Percentiles rank a stretch among this genome's conserved stretches.
Conservation (phyloP, 306 rosid species). For the Amphicarpaea edgeworthii region DNA sequence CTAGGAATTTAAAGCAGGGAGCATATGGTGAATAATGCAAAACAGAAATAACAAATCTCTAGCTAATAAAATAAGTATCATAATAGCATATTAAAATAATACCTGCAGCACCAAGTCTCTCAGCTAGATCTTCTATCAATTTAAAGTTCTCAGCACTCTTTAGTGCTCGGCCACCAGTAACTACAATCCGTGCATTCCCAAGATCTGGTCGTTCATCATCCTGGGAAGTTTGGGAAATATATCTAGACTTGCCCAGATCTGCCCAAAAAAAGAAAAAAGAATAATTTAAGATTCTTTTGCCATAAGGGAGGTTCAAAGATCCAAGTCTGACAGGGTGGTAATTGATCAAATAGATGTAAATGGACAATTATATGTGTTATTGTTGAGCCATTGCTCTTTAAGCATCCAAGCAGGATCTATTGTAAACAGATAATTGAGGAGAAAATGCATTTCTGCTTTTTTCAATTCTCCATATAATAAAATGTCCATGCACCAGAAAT, state of each 20-base stretch:
- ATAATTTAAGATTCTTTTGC: slow-evolving; percentile 16
- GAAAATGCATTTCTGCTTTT: slow-evolving; percentile 15
- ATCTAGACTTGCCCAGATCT: slow-evolving; percentile 80
- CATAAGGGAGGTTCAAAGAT: slow-evolving; percentile 33
- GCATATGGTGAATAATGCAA: slow-evolving; percentile 2
- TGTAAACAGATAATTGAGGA: slow-evolving; percentile 2
- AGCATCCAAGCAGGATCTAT: slow-evolving; percentile 31
- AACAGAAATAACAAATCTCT: slow-evolving; percentile 8
- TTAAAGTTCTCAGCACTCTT: slow-evolving; percentile 93
- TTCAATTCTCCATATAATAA: slow-evolving; percentile 32
- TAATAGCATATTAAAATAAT: slow-evolving; percentile 39
- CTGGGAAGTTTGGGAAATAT: slow-evolving; percentile 70
- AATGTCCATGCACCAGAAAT: slow-evolving; percentile 42
- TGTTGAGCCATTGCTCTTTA: slow-evolving; percentile 39
- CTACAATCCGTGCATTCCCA: slow-evolving; percentile 83
- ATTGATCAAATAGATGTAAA: slow-evolving; percentile 34
- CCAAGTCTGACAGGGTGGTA: slow-evolving; percentile 2
- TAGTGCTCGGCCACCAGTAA: slow-evolving; percentile 89
- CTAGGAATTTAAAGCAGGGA: slow-evolving; percentile 32
- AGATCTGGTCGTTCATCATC: slow-evolving; percentile 88
- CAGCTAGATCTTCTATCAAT: slow-evolving; percentile 89
- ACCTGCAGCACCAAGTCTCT: slow-evolving; percentile 95
- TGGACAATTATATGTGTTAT: slow-evolving; percentile 34
- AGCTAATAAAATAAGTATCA: slow-evolving; percentile 31
- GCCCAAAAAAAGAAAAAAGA: slow-evolving; percentile 37